These are phyloP conservation scores for Plasmodium gonderi DNA, from an alignment of 169 alveolate species.

Conservation along the genomic window DNA sequence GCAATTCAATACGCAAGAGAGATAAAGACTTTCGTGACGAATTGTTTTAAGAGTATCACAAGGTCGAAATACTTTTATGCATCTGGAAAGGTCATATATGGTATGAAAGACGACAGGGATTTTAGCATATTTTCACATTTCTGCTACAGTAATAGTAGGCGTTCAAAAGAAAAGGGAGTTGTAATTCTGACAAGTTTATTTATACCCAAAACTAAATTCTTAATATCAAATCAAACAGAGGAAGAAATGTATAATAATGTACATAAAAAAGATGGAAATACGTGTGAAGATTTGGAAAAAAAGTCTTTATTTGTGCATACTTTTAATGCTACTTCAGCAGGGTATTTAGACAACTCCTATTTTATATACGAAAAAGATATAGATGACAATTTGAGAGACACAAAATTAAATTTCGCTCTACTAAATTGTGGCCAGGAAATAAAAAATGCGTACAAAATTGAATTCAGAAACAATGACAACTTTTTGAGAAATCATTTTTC, in stretches of 20 bases:
- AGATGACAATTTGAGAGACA: not conserved
- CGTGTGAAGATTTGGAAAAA: constrained; percentile 41
- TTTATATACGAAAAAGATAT: constrained; percentile 33
- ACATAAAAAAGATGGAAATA: constrained; percentile 28
- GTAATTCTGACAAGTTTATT: not conserved
- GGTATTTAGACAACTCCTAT: not conserved
- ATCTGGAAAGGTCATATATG: constrained; percentile 55
- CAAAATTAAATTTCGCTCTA: constrained; percentile 18
- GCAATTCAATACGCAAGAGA: not conserved
- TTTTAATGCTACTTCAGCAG: not conserved
- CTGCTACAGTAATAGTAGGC: constrained; percentile 9
- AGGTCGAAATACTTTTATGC: constrained; percentile 6
- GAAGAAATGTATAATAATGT: constrained; percentile 39
- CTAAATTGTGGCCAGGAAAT: constrained; percentile 22
- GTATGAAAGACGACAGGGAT: constrained; percentile 32
- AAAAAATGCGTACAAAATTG: constrained; percentile 66
- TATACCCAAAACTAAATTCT: constrained; percentile 28
- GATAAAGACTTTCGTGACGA: not conserved
- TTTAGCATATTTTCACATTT: constrained; percentile 12
- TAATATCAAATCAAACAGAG: constrained; percentile 32
- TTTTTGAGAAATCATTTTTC: constrained; percentile 66
- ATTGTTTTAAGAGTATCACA: not conserved
- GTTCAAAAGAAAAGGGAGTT: constrained; percentile 2
- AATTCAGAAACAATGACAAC: constrained; percentile 21
- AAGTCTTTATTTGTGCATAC: constrained; percentile 30